Evolutionary conservation across 331 rosid genomes (phyloP).

Genomic region (Quercus lobata): DNA sequence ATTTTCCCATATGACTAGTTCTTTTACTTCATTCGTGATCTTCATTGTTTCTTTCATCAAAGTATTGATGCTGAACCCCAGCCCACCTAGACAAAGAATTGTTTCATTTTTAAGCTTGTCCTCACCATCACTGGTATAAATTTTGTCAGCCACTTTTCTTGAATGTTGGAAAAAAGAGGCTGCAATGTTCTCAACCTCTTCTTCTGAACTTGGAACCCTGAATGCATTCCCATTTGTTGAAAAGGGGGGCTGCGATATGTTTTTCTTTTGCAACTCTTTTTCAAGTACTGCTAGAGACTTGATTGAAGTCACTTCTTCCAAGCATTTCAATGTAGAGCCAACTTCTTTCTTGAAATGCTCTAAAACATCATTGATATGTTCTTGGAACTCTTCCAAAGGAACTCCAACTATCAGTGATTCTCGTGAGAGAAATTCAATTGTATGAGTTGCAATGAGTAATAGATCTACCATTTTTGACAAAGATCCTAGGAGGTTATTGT

Average conservation of each 20-base stretch:
- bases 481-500: constrained; percentile 44
- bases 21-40: constrained; percentile 43
- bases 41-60: constrained; percentile 50
- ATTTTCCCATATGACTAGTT: constrained; percentile 48
- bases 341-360: constrained; percentile 21
- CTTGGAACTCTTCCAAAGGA: constrained; percentile 20
- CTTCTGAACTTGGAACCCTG: constrained; percentile 27
- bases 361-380: constrained; percentile 22
- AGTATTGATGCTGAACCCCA: constrained; percentile 57
- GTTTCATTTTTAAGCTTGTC: constrained; percentile 39
- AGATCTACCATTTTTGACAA: constrained; percentile 42
- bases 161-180: constrained; percentile 40
- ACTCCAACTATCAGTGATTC: constrained; percentile 4
- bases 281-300: constrained; percentile 12
- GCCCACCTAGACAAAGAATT: constrained; percentile 45
- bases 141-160: constrained; percentile 36
- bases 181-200: constrained; percentile 32
- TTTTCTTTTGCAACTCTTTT: constrained; percentile 3
- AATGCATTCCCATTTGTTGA: constrained; percentile 16
- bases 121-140: constrained; percentile 25
- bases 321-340: constrained; percentile 31
- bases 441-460: constrained; percentile 33
- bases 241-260: background rate
- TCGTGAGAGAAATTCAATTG: constrained; percentile 18
- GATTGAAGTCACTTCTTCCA: constrained; percentile 36